phyloP scores from a whole-genome alignment of 148 eudicot genomes.

The Heliosperma pusillum region DNA sequence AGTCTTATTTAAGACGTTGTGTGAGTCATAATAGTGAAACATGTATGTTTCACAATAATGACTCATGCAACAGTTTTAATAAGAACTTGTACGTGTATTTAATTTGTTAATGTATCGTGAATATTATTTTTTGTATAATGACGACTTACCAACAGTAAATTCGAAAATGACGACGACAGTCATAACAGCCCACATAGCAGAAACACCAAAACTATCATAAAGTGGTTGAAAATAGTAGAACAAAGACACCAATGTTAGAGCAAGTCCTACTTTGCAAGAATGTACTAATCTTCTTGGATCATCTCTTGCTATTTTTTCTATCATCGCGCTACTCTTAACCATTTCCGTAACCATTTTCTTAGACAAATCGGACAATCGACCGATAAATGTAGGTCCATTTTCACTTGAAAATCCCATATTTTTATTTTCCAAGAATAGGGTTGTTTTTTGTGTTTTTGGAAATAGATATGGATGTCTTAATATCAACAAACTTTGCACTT shows the following conservation, averaged over 20 bases:
- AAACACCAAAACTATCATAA: slow-evolving; percentile 46
- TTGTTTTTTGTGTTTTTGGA: not conserved
- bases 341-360: slow-evolving; percentile 21
- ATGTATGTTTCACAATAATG: no score
- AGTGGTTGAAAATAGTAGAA: slow-evolving; percentile 64
- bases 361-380: slow-evolving; percentile 15
- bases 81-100: no score
- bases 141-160: slow-evolving; percentile 60
- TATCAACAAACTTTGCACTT: slow-evolving; percentile 10
- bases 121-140: no score
- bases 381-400: slow-evolving; percentile 6
- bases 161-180: slow-evolving; percentile 85
- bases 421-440: not conserved
- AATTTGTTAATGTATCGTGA: no score
- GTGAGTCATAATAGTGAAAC: not conserved
- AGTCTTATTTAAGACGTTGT: not conserved
- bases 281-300: slow-evolving; percentile 77
- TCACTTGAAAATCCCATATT: slow-evolving; percentile 9
- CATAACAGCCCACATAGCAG: slow-evolving; percentile 82
- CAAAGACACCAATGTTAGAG: slow-evolving; percentile 61
- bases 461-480: not conserved
- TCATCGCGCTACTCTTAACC: slow-evolving; percentile 18
- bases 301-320: slow-evolving; percentile 38
- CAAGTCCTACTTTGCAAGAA: slow-evolving; percentile 64
- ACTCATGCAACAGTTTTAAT: no score